A percentile compares a stretch with the other conserved stretches of the same genome.
These are phyloP conservation scores for Psilocybe tampanensis DNA, from an alignment of 768 basidiomycete species.

Conservation along the genomic window DNA sequence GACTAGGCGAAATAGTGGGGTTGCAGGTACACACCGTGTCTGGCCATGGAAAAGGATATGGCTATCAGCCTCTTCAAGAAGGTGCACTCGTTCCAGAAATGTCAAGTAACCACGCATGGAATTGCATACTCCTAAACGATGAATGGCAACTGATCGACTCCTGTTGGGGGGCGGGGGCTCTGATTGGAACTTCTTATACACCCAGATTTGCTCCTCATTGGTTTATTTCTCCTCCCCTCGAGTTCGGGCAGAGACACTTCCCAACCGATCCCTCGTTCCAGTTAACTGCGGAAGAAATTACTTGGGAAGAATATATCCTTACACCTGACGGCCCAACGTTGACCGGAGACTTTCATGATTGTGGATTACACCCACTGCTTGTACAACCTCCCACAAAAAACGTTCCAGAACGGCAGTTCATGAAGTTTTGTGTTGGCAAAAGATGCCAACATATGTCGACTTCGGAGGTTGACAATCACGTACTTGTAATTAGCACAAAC, in stretches of 20 bases:
- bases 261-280: constrained; percentile 47
- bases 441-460: constrained; percentile 50
- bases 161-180: constrained; percentile 52
- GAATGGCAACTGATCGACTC: constrained; percentile 49
- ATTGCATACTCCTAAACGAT: constrained; percentile 44
- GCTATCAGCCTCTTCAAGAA: constrained; percentile 34
- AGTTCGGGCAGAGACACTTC: constrained; percentile 48
- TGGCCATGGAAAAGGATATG: constrained; percentile 51
- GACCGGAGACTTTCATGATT: constrained; percentile 36
- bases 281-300: constrained; percentile 36
- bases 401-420: constrained; percentile 35
- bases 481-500: constrained; percentile 36
- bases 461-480: constrained; percentile 41
- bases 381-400: constrained; percentile 36
- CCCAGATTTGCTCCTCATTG: constrained; percentile 39
- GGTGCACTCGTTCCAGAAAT: constrained; percentile 38
- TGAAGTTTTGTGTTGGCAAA: constrained; percentile 43
- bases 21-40: constrained; percentile 42
- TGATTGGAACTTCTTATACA: constrained; percentile 36
- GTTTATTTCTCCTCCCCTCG: constrained; percentile 43
- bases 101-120: constrained; percentile 50
- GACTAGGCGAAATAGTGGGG: constrained; percentile 39
- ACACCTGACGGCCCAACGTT: constrained; percentile 40
- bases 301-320: constrained; percentile 49
- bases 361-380: constrained; percentile 31